Percentiles rank a stretch among this genome's conserved stretches.
These are phyloP conservation scores for Puccinia hordei DNA, from an alignment of 1,284 basidiomycete genomes.

Conservation along the genomic window DNA sequence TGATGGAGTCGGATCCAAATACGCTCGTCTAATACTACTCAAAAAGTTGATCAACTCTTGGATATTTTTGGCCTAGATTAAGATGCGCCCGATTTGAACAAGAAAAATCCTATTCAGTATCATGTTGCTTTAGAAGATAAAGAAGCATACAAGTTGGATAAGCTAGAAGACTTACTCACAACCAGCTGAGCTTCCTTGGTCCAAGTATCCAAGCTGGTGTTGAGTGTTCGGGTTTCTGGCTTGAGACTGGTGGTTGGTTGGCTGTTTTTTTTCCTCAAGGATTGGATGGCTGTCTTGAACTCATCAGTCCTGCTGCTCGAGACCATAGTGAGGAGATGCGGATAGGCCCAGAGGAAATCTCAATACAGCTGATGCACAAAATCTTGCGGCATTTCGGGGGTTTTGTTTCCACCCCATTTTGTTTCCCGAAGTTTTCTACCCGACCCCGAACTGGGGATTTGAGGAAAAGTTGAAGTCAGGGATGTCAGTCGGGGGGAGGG, in stretches of 20 bases:
- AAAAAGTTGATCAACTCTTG: slow-evolving; percentile 26
- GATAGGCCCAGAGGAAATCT: too few species aligned
- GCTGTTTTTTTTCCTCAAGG: background rate
- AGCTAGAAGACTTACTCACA: background rate
- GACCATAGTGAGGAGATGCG: background rate
- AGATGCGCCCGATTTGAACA: background rate
- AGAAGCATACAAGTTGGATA: background rate
- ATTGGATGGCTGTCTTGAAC: slow-evolving; percentile 10
- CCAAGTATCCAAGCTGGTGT: background rate
- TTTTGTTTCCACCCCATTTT: too few species aligned
- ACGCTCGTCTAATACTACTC: slow-evolving; percentile 29
- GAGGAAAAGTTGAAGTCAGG: too few species aligned
- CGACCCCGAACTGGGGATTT: too few species aligned
- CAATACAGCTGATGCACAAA: too few species aligned
- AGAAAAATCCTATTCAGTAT: background rate
- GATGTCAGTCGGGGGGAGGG: too few species aligned
- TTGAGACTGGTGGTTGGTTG: background rate
- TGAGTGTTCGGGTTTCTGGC: background rate
- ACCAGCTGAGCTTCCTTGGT: slow-evolving; percentile 17
- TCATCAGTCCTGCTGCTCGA: slow-evolving; percentile 4
- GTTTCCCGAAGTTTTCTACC: too few species aligned
- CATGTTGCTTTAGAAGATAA: background rate
- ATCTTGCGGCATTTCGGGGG: too few species aligned
- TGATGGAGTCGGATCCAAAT: slow-evolving; percentile 42
- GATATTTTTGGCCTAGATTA: slow-evolving; percentile 1